phyloP scores from a whole-genome alignment of 768 basidiomycete genomes.

The Leucogyrophana mollusca region DNA sequence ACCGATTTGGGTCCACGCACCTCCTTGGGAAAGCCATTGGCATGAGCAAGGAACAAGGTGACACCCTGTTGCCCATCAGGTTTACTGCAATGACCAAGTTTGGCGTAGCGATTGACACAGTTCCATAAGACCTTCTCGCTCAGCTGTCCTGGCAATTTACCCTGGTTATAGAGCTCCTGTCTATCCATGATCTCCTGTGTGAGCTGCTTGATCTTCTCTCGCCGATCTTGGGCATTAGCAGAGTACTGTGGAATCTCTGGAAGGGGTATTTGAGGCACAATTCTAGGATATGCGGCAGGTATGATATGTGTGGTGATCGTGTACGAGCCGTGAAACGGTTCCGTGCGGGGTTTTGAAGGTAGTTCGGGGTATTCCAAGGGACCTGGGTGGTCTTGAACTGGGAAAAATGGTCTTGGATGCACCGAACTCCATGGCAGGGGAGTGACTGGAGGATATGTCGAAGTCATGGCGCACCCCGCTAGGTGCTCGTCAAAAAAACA shows the following conservation, averaged over 20 bases:
- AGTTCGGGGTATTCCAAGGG: conserved; percentile 10
- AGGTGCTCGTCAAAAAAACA: no score
- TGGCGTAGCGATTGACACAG: conserved; percentile 68
- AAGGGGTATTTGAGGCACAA: conserved; percentile 19
- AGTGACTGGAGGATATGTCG: conserved; percentile 17
- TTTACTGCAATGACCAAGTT: conserved; percentile 17
- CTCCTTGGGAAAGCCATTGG: conserved; percentile 90
- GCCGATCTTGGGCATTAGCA: conserved; percentile 9
- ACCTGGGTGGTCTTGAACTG: conserved; percentile 14
- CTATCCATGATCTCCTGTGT: conserved; percentile 17
- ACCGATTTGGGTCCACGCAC: conserved; percentile 32
- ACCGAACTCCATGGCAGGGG: conserved; percentile 15
- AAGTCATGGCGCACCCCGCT: neutral
- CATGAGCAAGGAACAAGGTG: conserved; percentile 78
- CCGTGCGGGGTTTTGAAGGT: conserved; percentile 17
- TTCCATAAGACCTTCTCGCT: conserved; percentile 56
- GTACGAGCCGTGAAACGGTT: conserved; percentile 18
- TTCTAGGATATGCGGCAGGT: conserved; percentile 27
- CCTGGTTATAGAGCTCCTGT: conserved; percentile 11
- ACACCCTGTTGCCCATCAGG: conserved; percentile 33
- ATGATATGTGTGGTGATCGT: conserved; percentile 27
- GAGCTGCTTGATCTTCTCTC: conserved; percentile 7
- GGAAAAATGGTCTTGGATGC: conserved; percentile 20
- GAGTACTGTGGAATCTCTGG: conserved; percentile 16
- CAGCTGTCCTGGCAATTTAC: conserved; percentile 11